These are phyloP conservation scores for Carex kokanica DNA, from an alignment of 176 grass and related monocot species.

Conservation along the genomic window DNA sequence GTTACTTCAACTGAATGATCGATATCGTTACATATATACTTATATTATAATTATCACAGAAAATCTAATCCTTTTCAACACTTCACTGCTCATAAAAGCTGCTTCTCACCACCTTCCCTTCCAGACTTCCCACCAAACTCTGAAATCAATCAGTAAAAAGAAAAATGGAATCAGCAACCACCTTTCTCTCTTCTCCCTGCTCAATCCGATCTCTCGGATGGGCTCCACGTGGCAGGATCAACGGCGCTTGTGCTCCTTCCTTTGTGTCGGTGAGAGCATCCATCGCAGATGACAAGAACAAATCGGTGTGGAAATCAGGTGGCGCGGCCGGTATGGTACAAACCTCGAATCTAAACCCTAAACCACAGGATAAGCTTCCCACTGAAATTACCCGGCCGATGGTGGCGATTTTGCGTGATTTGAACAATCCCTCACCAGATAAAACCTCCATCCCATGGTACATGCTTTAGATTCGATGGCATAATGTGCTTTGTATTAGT, in stretches of 20 bases:
- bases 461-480: background rate
- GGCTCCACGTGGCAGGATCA: no score
- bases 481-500: background rate
- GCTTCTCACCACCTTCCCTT: background rate
- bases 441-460: constrained; percentile 58
- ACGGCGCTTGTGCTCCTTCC: no score
- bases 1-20: background rate
- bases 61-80: background rate
- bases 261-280: no score
- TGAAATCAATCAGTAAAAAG: background rate
- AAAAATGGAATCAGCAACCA: constrained; percentile 40
- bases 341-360: no score
- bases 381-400: constrained; percentile 76
- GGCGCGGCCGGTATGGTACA: no score
- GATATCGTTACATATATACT: background rate
- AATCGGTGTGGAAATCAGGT: no score
- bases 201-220: background rate
- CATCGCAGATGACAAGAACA: no score
- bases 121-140: background rate
- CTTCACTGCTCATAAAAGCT: no score
- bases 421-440: constrained; percentile 82
- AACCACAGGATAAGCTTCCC: no score
- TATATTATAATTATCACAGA: background rate
- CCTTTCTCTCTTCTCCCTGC: constrained; percentile 20
- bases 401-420: constrained; percentile 81